These are phyloP conservation scores for Citeromyces siamensis DNA, from an alignment of 1,139 yeast species.

Conservation along the genomic window DNA sequence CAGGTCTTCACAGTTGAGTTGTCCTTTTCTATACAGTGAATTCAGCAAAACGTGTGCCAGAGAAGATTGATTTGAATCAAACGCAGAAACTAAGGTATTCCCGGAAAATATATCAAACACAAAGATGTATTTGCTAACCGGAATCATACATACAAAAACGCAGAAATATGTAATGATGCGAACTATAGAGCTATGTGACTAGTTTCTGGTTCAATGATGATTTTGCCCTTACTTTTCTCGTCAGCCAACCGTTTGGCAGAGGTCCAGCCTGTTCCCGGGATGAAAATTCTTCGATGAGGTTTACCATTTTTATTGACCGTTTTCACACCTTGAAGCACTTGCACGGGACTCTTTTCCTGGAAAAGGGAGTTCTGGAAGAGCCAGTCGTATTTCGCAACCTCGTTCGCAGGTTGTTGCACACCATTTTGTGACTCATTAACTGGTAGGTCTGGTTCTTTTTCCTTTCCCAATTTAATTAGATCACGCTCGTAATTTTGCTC, in stretches of 20 bases:
- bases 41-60: background rate
- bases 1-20: conserved; percentile 8
- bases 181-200: background rate
- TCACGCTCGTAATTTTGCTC: background rate
- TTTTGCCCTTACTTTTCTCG: background rate
- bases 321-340: conserved; percentile 4
- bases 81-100: conserved; percentile 10
- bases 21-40: conserved; percentile 6
- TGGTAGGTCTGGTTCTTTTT: background rate
- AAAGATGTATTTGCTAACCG: conserved; percentile 10
- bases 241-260: conserved; percentile 10
- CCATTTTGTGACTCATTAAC: too few relatives aligned
- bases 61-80: conserved; percentile 4
- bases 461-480: background rate
- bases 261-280: conserved; percentile 46
- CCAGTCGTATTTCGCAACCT: background rate
- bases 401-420: conserved; percentile 1
- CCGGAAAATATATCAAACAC: conserved; percentile 15
- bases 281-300: conserved; percentile 30
- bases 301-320: conserved; percentile 20
- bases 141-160: conserved; percentile 5
- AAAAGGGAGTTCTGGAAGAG: conserved; percentile 1
- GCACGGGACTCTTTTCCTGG: background rate
- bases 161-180: conserved; percentile 2
- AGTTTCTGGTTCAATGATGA: conserved; percentile 1